phyloP scores from a whole-genome alignment of 1,139 yeast species.

The Pichia sp. region DNA sequence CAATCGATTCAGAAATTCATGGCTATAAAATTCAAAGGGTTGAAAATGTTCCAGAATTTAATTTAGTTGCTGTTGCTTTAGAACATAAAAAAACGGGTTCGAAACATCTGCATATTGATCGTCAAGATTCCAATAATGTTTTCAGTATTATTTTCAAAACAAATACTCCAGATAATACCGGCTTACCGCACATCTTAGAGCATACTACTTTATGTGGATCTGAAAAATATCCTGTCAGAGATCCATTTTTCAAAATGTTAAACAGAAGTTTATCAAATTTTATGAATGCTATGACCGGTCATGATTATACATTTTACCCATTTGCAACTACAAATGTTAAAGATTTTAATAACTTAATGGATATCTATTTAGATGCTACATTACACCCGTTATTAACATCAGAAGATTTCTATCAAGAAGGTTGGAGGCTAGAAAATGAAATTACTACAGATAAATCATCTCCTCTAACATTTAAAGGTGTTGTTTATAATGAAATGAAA shows the following conservation, averaged over 20 bases:
- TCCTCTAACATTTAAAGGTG: conserved; percentile 81
- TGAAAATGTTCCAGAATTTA: conserved; percentile 71
- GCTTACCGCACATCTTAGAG: conserved; percentile 92
- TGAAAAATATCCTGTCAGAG: conserved; percentile 82
- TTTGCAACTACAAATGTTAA: conserved; percentile 86
- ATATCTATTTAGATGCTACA: conserved; percentile 83
- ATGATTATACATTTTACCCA: conserved; percentile 92
- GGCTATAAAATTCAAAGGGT: conserved; percentile 63
- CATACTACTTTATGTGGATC: conserved; percentile 97
- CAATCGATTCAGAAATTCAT: conserved; percentile 54
- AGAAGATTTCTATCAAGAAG: conserved; percentile 90
- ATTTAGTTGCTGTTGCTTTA: conserved; percentile 70
- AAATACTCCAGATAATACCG: conserved; percentile 87
- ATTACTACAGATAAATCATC: conserved; percentile 49
- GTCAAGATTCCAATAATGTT: conserved; percentile 78
- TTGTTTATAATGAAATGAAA: conserved; percentile 96
- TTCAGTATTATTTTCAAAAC: conserved; percentile 90
- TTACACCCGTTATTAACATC: conserved; percentile 71
- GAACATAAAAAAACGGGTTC: conserved; percentile 66
- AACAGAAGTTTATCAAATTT: conserved; percentile 84
- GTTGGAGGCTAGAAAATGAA: conserved; percentile 90
- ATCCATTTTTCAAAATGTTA: conserved; percentile 96
- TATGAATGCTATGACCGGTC: conserved; percentile 99
- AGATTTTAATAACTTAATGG: conserved; percentile 80
- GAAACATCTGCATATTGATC: conserved; percentile 76